phyloP scores from a whole-genome alignment of 2,329 filamentous ascomycete species.

The Lachnellula cervina region DNA sequence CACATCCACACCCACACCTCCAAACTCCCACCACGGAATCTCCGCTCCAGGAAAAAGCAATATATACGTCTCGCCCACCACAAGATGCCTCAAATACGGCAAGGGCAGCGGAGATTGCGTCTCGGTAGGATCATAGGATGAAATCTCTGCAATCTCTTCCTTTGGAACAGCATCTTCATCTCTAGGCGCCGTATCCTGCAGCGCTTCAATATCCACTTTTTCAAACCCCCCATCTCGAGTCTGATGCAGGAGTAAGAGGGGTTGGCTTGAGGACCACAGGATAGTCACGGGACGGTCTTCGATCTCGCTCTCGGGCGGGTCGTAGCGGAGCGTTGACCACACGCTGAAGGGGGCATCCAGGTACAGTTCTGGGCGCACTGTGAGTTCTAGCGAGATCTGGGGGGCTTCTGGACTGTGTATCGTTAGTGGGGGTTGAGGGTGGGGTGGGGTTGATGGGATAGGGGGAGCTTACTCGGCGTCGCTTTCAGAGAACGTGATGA shows the following conservation, averaged over 20 bases:
- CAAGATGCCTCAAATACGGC: not conserved
- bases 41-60: not conserved
- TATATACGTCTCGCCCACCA: not conserved
- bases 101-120: not conserved
- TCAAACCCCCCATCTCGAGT: not conserved
- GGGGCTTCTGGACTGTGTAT: not conserved
- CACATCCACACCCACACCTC: not conserved
- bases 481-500: not conserved
- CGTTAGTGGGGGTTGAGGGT: not conserved
- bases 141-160: not conserved
- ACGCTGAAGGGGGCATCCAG: not conserved
- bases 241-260: not conserved
- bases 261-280: not conserved
- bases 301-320: not conserved
- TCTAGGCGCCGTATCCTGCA: no score
- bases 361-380: not conserved
- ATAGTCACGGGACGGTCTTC: not conserved
- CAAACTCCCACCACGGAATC: not conserved
- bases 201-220: not conserved
- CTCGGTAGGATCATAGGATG: not conserved
- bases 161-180: no score
- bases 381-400: not conserved
- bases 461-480: not conserved
- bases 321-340: not conserved
- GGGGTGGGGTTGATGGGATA: not conserved